Conservation (phyloP, 2,329 filamentous ascomycete species). For the Paramyrothecium sp. region DNA sequence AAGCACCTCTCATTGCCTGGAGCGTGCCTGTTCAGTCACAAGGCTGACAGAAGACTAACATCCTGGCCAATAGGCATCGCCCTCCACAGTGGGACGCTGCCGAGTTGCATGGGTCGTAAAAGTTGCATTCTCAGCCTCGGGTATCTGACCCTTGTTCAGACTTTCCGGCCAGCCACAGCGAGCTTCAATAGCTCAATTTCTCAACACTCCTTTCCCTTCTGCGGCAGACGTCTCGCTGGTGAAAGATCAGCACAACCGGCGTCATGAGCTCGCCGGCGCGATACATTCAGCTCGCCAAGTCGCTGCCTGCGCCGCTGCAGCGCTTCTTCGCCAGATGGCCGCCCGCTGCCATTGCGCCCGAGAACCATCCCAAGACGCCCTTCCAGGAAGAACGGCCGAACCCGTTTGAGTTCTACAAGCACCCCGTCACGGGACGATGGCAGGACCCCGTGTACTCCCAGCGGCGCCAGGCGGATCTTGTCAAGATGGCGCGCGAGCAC, state of each 20-base stretch:
- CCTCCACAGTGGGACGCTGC: too few species aligned
- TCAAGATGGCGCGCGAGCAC: slow-evolving; percentile 77
- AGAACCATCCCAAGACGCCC: slow-evolving; percentile 40
- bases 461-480: slow-evolving; percentile 84
- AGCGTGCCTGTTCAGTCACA: too few species aligned
- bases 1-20: too few species aligned
- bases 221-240: slow-evolving; percentile 3
- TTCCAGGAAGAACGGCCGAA: slow-evolving; percentile 64
- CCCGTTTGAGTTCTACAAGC: slow-evolving; percentile 79
- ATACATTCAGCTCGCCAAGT: slow-evolving; percentile 61
- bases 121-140: too few species aligned
- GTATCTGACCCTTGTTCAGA: too few species aligned
- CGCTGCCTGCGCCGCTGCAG: slow-evolving; percentile 74
- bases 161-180: too few species aligned
- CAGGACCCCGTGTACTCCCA: slow-evolving; percentile 80
- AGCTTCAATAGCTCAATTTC: not conserved
- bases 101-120: too few species aligned
- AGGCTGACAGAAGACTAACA: too few species aligned
- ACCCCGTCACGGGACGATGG: slow-evolving; percentile 78
- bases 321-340: slow-evolving; percentile 91
- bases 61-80: too few species aligned
- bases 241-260: not conserved
- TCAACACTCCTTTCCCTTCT: slow-evolving; percentile 1
- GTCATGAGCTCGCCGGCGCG: slow-evolving; percentile 26
- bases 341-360: slow-evolving; percentile 59